Base-by-base conservation (phyloP, 306 rosid species). In the Purshia tridentata region DNA sequence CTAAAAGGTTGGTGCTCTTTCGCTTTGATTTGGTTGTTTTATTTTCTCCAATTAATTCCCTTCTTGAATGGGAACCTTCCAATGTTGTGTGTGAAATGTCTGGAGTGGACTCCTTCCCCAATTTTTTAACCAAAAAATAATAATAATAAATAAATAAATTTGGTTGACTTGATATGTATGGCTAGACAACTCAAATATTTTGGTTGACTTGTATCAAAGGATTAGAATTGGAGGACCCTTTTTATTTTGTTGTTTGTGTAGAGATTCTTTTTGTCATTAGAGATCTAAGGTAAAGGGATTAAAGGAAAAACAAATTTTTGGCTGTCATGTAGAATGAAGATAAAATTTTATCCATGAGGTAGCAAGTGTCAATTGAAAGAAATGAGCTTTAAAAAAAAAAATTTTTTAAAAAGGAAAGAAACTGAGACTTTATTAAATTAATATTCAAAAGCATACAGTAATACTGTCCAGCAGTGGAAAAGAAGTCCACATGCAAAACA, bases 1-100 rank as follows among this genome's bases (percentile, higher is more conserved):
- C 97, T 57, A 89, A 81, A 77, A 94, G 99, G 98, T 92, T 50
- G 29, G 72, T 59, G 11, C 19, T 37, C 47, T 75, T 55, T 53
- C 56, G 15, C 6, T 65, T 39, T 48, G 14, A 22, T 6, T 40
- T 14, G 8, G 1, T 9, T 59, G 1, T 47, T 6, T 37, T 14
- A 15, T 45, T 51, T 71, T 9, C 9, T 56, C 29, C 52, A 52
- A 44, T 69, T n/a, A 52, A 44, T 69, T n/a, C 39, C 14, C 11
- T 6, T 50, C n/a, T 0, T 50, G 29, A 50, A n/a, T 35, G 11
- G 35, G 19, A 51, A 40, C 39, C 47, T 18, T 50, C 10, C n/a
- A 18, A 16, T 45, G 40, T 3, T 69, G 51, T 12, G 6, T 53
- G 19, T 8, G 19, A 20, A 52, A 39, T 1, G 18, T 15, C 19